A percentile compares a stretch with the other conserved stretches of the same genome.
These are phyloP conservation scores for Diplosphaera chodatii DNA, from an alignment of 139 green algal species.

Conservation along the genomic window DNA sequence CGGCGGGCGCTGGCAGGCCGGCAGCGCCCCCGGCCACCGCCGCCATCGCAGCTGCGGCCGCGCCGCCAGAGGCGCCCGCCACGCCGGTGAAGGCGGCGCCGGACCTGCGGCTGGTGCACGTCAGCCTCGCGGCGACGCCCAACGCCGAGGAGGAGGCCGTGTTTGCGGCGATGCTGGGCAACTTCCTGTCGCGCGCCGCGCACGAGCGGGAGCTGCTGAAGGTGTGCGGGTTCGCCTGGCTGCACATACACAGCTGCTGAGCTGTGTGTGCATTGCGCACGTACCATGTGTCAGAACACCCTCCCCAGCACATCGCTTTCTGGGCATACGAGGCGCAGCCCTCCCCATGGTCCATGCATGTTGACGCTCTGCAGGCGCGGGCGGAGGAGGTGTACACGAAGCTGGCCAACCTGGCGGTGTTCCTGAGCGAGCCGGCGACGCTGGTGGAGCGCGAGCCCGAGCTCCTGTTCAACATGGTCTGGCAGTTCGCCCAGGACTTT, in stretches of 20 bases:
- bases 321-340: too few species aligned
- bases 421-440: constrained; percentile 14
- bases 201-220: constrained; percentile 3
- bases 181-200: constrained; percentile 10
- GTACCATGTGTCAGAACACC: too few species aligned
- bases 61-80: neutral
- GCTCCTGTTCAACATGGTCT: neutral
- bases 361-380: too few species aligned
- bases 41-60: neutral
- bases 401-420: constrained; percentile 8
- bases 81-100: neutral
- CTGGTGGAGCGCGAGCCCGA: neutral
- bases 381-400: constrained; percentile 5
- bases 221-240: too few species aligned
- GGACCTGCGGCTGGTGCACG: neutral
- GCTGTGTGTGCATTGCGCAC: too few species aligned
- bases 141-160: constrained; percentile 13
- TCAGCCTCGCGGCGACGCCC: neutral
- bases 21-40: neutral
- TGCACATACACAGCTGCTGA: too few species aligned
- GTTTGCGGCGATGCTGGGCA: constrained; percentile 8
- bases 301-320: too few species aligned
- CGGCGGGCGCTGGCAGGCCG: too few species aligned
- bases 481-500: neutral
- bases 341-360: too few species aligned